Base-by-base conservation (phyloP, 306 rosid genomes). In the Hippophae gyantsensis region DNA sequence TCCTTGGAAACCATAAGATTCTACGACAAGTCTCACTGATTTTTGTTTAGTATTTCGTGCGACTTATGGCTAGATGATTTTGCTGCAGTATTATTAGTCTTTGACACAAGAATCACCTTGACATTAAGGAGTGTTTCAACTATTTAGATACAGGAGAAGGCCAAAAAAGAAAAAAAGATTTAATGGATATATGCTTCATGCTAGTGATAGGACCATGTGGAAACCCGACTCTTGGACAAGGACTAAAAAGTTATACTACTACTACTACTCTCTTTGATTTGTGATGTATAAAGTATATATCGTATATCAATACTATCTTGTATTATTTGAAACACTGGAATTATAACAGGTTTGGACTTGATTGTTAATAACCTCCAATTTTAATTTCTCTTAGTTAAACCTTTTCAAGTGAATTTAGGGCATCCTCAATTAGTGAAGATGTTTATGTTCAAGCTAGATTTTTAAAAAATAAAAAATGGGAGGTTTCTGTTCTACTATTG, bases 1-100 rank as follows among this genome's bases (percentile, higher is more conserved):
- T 38, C 97, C 97, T 40, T 90, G 97, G 97, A 90, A 79, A 71
- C 97, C 97, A 51, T 90, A 78, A 81, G 70, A 52, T 42, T 25
- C 54, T 18, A 11, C 18, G 40, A 51, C 12, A 27, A 60, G 54
- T 6, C 46, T 52, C 13, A 41, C 66, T 59, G 54, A 62, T 65
- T 66, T 42, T 71, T 69, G 54, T 51, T 71, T 62, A 64, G 78
- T 73, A 54, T 79, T 81, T 57, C 60, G 52, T 64, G 77, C 57
- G 81, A 77, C 79, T 57, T 74, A 80, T 47, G 65, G 49, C 54
- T 62, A 55, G 71, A 56, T 56, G 67, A 67, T 66, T 76, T 70
- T 71, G 75, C 72, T 79, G 76, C 62, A 65, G 67, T 43, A 48
- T 59, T 43, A 48, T 59, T 78, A 64, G 69, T 70, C 23, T 70